phyloP scores from a whole-genome alignment of 371 early-diverging fungal species.

The Phascolomyces articulosus region DNA sequence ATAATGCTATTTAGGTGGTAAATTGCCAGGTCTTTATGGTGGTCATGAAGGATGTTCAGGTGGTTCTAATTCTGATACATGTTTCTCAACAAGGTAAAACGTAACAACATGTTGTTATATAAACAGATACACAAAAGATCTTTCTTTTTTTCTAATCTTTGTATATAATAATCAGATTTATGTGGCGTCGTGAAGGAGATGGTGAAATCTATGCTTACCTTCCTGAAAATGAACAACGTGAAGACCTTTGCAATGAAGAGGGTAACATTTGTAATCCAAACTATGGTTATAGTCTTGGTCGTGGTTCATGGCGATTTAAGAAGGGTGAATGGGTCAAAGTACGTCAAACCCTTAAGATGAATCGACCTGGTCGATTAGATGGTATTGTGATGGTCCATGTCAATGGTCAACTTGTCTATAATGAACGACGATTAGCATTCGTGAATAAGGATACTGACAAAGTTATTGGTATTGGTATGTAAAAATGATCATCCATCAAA shows the following conservation, averaged over 20 bases:
- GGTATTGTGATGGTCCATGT: slow-evolving; percentile 47
- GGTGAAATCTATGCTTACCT: slow-evolving; percentile 72
- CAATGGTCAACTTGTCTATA: slow-evolving; percentile 35
- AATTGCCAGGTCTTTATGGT: slow-evolving; percentile 63
- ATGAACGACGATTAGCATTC: slow-evolving; percentile 24
- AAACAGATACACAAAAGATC: not conserved
- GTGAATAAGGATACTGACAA: slow-evolving; percentile 26
- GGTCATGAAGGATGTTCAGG: slow-evolving; percentile 62
- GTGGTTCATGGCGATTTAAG: slow-evolving; percentile 55
- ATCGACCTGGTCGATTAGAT: slow-evolving; percentile 52
- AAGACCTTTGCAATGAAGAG: slow-evolving; percentile 42
- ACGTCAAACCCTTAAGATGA: slow-evolving; percentile 58
- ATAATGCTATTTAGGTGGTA: slow-evolving; percentile 22
- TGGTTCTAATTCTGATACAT: slow-evolving; percentile 54
- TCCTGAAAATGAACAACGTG: slow-evolving; percentile 44
- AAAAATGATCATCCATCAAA: not conserved
- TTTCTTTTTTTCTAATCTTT: not conserved
- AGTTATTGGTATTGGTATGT: slow-evolving; percentile 17
- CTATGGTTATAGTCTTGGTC: slow-evolving; percentile 70
- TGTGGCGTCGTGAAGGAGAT: slow-evolving; percentile 60
- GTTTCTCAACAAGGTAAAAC: slow-evolving; percentile 60
- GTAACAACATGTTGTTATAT: not conserved
- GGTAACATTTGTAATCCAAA: slow-evolving; percentile 58
- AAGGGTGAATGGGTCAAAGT: slow-evolving; percentile 60
- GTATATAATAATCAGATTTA: slow-evolving; percentile 38